phyloP scores from a whole-genome alignment of 768 basidiomycete genomes.

The Xerocomellus intermedius region DNA sequence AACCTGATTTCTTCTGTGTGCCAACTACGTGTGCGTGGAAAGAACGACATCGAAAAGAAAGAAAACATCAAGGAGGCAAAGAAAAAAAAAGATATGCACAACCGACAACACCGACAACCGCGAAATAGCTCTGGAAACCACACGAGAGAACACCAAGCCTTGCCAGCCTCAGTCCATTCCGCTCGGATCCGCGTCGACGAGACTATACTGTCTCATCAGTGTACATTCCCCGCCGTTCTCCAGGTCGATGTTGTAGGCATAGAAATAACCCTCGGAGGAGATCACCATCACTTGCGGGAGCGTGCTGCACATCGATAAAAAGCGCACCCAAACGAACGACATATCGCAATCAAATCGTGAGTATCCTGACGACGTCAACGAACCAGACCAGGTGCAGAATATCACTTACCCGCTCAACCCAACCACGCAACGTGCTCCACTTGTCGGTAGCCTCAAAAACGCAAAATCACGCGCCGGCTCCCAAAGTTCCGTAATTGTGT shows the following conservation, averaged over 20 bases:
- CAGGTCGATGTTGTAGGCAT: slow-evolving; percentile 92
- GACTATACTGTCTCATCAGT: slow-evolving; percentile 89
- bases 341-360: background rate
- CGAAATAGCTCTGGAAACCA: background rate
- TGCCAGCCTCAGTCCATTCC: slow-evolving; percentile 29
- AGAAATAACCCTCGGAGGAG: slow-evolving; percentile 93
- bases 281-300: slow-evolving; percentile 98
- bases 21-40: slow-evolving; percentile 2
- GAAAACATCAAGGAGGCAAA: background rate
- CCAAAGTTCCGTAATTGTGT: slow-evolving; percentile 92
- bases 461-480: slow-evolving; percentile 96
- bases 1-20: background rate
- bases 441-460: slow-evolving; percentile 75
- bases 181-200: slow-evolving; percentile 27
- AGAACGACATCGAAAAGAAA: background rate
- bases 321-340: background rate
- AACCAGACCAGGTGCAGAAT: background rate
- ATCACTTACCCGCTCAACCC: slow-evolving; percentile 81
- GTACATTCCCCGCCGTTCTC: slow-evolving; percentile 96
- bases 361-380: background rate
- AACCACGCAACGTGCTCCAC: slow-evolving; percentile 81
- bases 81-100: background rate
- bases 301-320: slow-evolving; percentile 49
- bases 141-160: background rate
- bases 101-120: background rate